Base-by-base conservation (phyloP, 2,329 filamentous ascomycete genomes). In the Penicillium sp. region DNA sequence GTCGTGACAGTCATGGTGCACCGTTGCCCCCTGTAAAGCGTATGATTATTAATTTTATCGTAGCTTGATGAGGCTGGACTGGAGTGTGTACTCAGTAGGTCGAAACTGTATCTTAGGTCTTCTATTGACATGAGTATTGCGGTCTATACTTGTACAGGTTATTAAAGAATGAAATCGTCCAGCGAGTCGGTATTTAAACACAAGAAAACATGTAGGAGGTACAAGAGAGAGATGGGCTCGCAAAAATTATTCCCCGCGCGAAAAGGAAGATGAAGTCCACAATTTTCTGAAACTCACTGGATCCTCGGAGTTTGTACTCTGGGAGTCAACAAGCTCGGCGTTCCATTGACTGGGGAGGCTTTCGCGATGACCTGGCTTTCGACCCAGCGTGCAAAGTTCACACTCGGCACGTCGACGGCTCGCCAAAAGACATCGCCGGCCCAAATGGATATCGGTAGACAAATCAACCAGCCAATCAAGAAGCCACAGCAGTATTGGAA, bases 371-470 rank as follows among this genome's bases (percentile, higher is more conserved):
- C 59, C 40, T 68, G 69, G 45, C 69, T 70, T 68, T 83, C 83
- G 28, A 85, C 61, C 78, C 81, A 83, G 46, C 79, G 75, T 3
- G 83, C 80, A 65, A 85, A 79, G 53, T 77, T 79, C 7, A 85
- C 76, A 69, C 81, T 78, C 1, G 80, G 81, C 3, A 76, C 72
- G 71, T 88, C 86, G 6, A 88, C 78, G 1, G 74, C 73, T 30
- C 85, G 79, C 83, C 84, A 87, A 67, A 87, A 87, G 3, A 88
- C 59, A 71, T 88, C 86, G 1, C 83, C 82, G 5, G 80, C 77
- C 80, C 84, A 87, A 6, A 87, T 76, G 0, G 82, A 72, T 30
- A 79, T 57, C 6, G 74, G 69, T 3, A 80, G 65, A 58, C 77
- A 78, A 42, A 79, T 71, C 33, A 70, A 38, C 71, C 77, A 79